Evolutionary conservation across 768 basidiomycete species (phyloP), one percentile per base, ranked within the genome.

Genomic region (Suillus cothurnatus): DNA sequence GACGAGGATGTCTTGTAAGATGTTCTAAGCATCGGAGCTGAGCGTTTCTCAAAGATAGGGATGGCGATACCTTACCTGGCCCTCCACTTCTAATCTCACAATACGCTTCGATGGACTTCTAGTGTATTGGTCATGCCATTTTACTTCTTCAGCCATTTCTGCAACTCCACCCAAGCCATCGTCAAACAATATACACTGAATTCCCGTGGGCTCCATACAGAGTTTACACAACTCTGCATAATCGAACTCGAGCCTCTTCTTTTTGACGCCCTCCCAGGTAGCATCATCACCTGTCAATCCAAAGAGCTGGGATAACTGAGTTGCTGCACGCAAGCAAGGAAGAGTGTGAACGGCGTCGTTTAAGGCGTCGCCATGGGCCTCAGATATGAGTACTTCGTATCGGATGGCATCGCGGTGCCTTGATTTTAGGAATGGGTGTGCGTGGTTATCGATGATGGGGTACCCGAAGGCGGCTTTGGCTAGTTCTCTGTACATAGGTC

Each of bases 391-490:
- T 0, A 86, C 86, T 64, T 93, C 88, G 66, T 92, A 84, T 0
- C 87, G 82, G 21, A 91, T 69, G 2, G 65, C 67, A 26, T 76
- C 59, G 36, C 87, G 82, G 61, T 84, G 71, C 23, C 76, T 76
- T 7, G 77, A 79, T 28, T 79, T 77, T 56, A 93, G 79, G 23
- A 94, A 78, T 2, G 91, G 88, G 71, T 93, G 92, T 0, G 91
- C 89, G 71, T 93, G 92, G 73, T 93, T 92, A 77, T 93, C 91
- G 71, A 91, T 90, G 0, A 85, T 86, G 23, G 88, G 89, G 59
- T 79, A 83, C 31, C 63, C 28, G 34, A 76, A 68, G 31, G 67
- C 66, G 26, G 62, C 59, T 32, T 61, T 36, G 50, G 64, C 69
- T 49, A 77, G 69, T 9, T 72, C 59, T 6, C 63, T 66, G 38